Percentiles rank a stretch among this genome's conserved stretches.
Conservation (phyloP, 1,284 basidiomycete species). For the Malassezia arunalokei region DNA sequence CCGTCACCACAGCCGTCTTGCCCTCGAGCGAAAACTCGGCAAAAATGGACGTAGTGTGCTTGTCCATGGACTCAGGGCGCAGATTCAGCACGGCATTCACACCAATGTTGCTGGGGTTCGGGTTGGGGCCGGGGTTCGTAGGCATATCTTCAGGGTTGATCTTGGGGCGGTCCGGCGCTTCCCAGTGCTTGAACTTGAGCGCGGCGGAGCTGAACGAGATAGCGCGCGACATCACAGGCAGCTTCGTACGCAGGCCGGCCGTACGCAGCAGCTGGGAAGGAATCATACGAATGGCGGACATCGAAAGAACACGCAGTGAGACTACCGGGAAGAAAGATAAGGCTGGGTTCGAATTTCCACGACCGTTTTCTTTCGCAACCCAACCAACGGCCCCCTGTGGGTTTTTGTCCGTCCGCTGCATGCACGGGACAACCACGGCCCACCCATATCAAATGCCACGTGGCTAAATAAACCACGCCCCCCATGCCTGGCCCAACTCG, state of each 20-base stretch:
- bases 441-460: too few species aligned
- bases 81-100: conserved; percentile 38
- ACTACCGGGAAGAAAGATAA: too few species aligned
- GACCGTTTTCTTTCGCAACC: too few species aligned
- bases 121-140: conserved; percentile 36
- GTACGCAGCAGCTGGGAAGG: neutral
- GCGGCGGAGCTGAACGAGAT: conserved; percentile 1
- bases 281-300: neutral
- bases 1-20: conserved; percentile 56
- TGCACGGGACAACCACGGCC: too few species aligned
- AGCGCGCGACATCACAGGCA: neutral
- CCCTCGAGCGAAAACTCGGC: conserved; percentile 64
- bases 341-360: too few species aligned
- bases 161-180: neutral
- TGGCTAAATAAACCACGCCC: too few species aligned
- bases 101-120: conserved; percentile 41
- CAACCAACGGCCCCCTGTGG: too few species aligned
- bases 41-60: conserved; percentile 50
- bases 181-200: conserved; percentile 5
- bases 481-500: neutral
- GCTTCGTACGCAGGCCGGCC: neutral
- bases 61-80: conserved; percentile 30
- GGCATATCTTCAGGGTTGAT: conserved; percentile 5
- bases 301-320: neutral
- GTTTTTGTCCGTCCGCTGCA: too few species aligned